These are phyloP conservation scores for Tubosaeta sp. DNA, from an alignment of 768 basidiomycete species.

Conservation along the genomic window DNA sequence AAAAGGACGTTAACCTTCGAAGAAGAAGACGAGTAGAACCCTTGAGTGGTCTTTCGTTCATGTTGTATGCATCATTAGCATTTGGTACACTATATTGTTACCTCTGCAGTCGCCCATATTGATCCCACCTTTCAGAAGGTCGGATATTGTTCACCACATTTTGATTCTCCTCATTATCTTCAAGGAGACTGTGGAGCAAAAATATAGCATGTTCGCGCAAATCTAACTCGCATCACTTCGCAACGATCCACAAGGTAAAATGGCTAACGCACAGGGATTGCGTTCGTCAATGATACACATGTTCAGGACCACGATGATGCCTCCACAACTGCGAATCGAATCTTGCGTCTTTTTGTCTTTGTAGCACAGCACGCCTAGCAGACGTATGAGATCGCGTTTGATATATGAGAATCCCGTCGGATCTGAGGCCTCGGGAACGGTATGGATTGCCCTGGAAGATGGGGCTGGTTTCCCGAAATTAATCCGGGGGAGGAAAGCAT, in stretches of 20 bases:
- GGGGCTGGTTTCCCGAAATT: conserved; percentile 66
- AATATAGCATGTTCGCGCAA: conserved; percentile 91
- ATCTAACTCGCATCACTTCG: conserved; percentile 36
- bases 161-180: conserved; percentile 77
- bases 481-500: conserved; percentile 80
- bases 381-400: conserved; percentile 85
- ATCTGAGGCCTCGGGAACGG: conserved; percentile 30
- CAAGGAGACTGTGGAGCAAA: conserved; percentile 72
- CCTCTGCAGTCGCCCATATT: conserved; percentile 46
- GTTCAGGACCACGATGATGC: conserved; percentile 80
- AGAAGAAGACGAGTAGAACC: conserved; percentile 46
- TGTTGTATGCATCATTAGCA: not conserved
- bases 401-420: conserved; percentile 72
- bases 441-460: conserved; percentile 3
- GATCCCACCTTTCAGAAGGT: conserved; percentile 55
- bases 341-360: conserved; percentile 67
- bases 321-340: conserved; percentile 61
- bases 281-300: conserved; percentile 87
- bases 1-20: conserved; percentile 53
- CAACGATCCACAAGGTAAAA: not conserved
- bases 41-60: conserved; percentile 1
- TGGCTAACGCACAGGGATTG: conserved; percentile 75
- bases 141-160: conserved; percentile 69
- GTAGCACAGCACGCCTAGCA: conserved; percentile 76
- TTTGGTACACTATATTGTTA: conserved; percentile 25